Base-by-base conservation (phyloP, 371 early-diverging fungal genomes). In the Batkoa obscura region DNA sequence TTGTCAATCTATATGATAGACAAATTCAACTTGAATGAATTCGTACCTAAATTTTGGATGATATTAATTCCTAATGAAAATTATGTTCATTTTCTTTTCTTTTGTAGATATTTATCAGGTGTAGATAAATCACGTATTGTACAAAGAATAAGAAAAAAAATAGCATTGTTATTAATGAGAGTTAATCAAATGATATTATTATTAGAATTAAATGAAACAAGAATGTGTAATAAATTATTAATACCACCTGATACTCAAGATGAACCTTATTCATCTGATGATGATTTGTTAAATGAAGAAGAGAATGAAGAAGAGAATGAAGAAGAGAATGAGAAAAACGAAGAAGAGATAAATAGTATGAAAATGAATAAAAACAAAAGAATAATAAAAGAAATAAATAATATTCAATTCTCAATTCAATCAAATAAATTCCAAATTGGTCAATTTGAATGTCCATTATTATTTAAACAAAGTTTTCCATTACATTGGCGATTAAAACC, bases 401-500 rank as follows among this genome's bases (percentile, higher is more conserved):
- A 13, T 5, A 8, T 47, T 31, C 47, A 47, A 30, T 69, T 71
- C 45, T 43, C 59, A 1, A 6, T 38, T 37, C 23, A 31, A 17
- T 49, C 52, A 23, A 64, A 59, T 23, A 67, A 63, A 39, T 75
- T 74, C 56, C 58, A 54, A 8, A 73, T 77, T 3, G 86, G 86
- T 0, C 83, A 81, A 58, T 86, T 86, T 59, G 76, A 78, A 10
- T 86, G 86, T 33, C 78, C 81, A 0, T 56, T 78, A 6, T 74
- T 83, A 1, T 80, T 73, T 56, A 70, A 70, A 12, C 70, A 71
- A 31, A 63, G 67, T 13, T 84, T 86, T 58, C 76, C 80, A 1
- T 59, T 88, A 0, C 88, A 87, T 58, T 83, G 83, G 81, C 73
- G 90, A 13, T 64, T 90, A 33, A 72, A 70, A 50, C 79, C 84